These are phyloP conservation scores for Chaetomium cochliodes DNA, from an alignment of 495 filamentous ascomycete species.

Conservation along the genomic window DNA sequence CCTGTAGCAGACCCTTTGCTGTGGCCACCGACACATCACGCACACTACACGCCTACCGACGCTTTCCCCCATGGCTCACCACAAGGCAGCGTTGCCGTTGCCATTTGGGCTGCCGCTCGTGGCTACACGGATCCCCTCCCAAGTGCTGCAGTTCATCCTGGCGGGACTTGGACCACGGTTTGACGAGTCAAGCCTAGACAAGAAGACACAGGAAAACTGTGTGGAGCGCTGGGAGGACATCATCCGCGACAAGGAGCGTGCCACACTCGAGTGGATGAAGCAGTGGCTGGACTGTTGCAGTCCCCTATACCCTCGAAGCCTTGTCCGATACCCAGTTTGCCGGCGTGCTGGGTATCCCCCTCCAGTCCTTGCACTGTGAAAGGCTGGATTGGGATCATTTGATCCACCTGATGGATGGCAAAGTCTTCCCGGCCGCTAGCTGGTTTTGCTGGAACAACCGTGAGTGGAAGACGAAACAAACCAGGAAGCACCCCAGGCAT, in stretches of 20 bases:
- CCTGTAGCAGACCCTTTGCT: no score
- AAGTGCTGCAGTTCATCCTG: neutral
- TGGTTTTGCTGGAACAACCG: neutral
- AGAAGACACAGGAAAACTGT: neutral
- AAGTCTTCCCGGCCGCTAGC: neutral
- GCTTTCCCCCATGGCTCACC: no score
- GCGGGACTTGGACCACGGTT: neutral
- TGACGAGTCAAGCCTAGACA: neutral
- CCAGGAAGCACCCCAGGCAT: neutral
- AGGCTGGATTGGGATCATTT: neutral
- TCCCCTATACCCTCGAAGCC: neutral
- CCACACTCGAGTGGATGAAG: neutral
- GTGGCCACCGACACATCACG: no score
- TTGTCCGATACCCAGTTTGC: neutral
- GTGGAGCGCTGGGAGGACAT: neutral
- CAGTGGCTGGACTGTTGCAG: neutral
- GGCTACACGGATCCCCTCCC: neutral
- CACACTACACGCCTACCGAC: no score
- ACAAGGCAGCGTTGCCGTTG: neutral
- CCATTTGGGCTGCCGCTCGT: neutral
- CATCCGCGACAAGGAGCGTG: neutral
- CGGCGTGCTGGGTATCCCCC: neutral
- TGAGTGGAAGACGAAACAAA: neutral
- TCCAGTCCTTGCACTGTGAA: neutral
- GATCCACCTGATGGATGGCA: neutral